Conservation (phyloP, 192 early-diverging fungal species). For the Linnemannia elongata region DNA sequence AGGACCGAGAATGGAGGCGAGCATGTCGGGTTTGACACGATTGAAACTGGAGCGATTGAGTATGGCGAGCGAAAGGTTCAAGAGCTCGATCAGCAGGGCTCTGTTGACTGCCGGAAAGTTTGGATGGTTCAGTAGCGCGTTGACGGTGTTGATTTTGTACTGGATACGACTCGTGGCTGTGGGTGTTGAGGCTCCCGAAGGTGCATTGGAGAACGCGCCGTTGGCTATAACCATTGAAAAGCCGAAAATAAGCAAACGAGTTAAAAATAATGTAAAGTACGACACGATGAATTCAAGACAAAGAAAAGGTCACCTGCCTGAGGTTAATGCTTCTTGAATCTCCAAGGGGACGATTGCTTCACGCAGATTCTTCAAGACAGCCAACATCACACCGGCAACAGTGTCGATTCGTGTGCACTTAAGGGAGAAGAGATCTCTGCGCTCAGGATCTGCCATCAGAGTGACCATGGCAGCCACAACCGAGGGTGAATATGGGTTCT, state of each 20-base stretch:
- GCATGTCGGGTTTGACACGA: slow-evolving; percentile 50
- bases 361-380: slow-evolving; percentile 46
- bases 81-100: slow-evolving; percentile 46
- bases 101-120: slow-evolving; percentile 46
- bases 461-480: slow-evolving; percentile 44
- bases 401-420: slow-evolving; percentile 54
- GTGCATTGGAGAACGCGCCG: not conserved
- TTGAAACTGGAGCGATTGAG: slow-evolving; percentile 52
- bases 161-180: slow-evolving; percentile 15
- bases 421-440: slow-evolving; percentile 43
- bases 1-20: slow-evolving; percentile 50
- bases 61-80: slow-evolving; percentile 49
- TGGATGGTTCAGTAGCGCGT: slow-evolving; percentile 44
- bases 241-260: not conserved
- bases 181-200: slow-evolving; percentile 24
- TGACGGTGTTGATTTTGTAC: slow-evolving; percentile 51
- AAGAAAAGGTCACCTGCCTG: slow-evolving; percentile 18
- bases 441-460: slow-evolving; percentile 49
- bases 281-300: not conserved
- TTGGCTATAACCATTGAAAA: not conserved
- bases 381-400: slow-evolving; percentile 49
- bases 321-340: slow-evolving; percentile 49
- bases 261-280: not conserved
- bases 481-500: slow-evolving; percentile 43
- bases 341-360: slow-evolving; percentile 50